phyloP scores from a whole-genome alignment of 1,284 basidiomycete genomes.

The Naganishia sp. region DNA sequence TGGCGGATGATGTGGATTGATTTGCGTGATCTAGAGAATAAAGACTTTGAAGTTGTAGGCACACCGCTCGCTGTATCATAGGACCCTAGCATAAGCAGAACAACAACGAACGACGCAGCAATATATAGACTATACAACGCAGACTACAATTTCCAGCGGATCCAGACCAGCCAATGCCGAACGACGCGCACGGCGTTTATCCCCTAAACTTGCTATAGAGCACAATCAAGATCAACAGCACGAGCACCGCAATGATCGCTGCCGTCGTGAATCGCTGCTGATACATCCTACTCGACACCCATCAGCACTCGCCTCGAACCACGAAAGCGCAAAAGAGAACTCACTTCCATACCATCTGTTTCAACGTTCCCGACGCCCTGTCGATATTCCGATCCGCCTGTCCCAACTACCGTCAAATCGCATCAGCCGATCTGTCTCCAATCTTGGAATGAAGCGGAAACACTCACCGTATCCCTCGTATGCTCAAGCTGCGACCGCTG shows the following conservation, averaged over 20 bases:
- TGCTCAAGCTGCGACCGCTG: slow-evolving; percentile 97
- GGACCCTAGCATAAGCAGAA: neutral
- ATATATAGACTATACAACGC: slow-evolving; percentile 1
- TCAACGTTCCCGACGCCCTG: slow-evolving; percentile 61
- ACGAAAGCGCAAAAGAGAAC: slow-evolving; percentile 35
- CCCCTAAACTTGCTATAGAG: slow-evolving; percentile 52
- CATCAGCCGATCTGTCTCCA: neutral
- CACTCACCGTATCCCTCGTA: slow-evolving; percentile 64
- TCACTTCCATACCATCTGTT: slow-evolving; percentile 64
- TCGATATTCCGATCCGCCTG: slow-evolving; percentile 63
- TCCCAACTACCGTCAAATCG: slow-evolving; percentile 51
- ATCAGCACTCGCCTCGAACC: neutral
- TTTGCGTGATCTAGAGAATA: neutral
- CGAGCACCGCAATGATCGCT: slow-evolving; percentile 53
- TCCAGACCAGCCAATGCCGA: neutral
- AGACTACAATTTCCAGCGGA: neutral
- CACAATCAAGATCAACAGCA: slow-evolving; percentile 54
- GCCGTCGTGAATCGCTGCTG: slow-evolving; percentile 55
- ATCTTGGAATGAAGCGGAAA: neutral
- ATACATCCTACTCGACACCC: slow-evolving; percentile 48
- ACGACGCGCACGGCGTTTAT: neutral
- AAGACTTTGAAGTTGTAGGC: neutral
- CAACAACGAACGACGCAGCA: neutral
- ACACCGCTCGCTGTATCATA: too few relatives aligned
- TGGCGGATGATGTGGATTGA: slow-evolving; percentile 35